Percentiles rank a stretch among this genome's conserved stretches.
phyloP scores from a whole-genome alignment of 2,329 filamentous ascomycete genomes.

The Xenosphaeropsis pyriputrescens region DNA sequence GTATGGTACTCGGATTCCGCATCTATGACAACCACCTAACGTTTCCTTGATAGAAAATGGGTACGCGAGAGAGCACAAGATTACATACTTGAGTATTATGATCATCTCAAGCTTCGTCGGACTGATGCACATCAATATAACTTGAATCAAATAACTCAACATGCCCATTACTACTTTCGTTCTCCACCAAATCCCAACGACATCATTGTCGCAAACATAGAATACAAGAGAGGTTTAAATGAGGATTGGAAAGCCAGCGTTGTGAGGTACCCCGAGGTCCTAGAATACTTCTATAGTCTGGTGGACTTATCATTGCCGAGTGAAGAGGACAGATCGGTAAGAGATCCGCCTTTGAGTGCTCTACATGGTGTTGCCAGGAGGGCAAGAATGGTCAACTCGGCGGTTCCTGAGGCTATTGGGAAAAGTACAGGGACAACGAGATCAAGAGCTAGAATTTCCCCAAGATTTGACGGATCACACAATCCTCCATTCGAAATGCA shows the following conservation, averaged over 20 bases:
- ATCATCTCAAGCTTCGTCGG: slow-evolving; percentile 43
- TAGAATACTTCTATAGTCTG: slow-evolving; percentile 66
- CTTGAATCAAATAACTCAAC: slow-evolving; percentile 37
- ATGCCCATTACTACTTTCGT: slow-evolving; percentile 42
- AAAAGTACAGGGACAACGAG: too few species aligned
- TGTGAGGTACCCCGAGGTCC: slow-evolving; percentile 64
- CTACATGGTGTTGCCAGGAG: slow-evolving; percentile 11
- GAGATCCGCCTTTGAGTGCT: slow-evolving; percentile 40
- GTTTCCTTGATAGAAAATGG: slow-evolving; percentile 32
- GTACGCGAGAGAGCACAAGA: slow-evolving; percentile 51
- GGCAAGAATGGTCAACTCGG: too few species aligned
- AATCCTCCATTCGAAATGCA: too few species aligned
- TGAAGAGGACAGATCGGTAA: slow-evolving; percentile 43
- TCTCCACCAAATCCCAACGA: slow-evolving; percentile 43
- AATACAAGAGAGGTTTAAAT: slow-evolving; percentile 60
- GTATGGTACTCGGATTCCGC: slow-evolving; percentile 23
- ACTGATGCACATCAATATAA: slow-evolving; percentile 39
- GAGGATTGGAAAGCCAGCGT: slow-evolving; percentile 67
- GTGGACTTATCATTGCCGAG: slow-evolving; percentile 50
- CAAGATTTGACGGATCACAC: too few species aligned
- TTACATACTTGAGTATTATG: slow-evolving; percentile 53
- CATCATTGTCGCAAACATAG: slow-evolving; percentile 47
- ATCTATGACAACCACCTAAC: neutral
- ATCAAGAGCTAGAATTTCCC: too few species aligned
- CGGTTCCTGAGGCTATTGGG: too few species aligned